phyloP scores from a whole-genome alignment of 2,329 filamentous ascomycete species.

The Bretziella fagacearum region DNA sequence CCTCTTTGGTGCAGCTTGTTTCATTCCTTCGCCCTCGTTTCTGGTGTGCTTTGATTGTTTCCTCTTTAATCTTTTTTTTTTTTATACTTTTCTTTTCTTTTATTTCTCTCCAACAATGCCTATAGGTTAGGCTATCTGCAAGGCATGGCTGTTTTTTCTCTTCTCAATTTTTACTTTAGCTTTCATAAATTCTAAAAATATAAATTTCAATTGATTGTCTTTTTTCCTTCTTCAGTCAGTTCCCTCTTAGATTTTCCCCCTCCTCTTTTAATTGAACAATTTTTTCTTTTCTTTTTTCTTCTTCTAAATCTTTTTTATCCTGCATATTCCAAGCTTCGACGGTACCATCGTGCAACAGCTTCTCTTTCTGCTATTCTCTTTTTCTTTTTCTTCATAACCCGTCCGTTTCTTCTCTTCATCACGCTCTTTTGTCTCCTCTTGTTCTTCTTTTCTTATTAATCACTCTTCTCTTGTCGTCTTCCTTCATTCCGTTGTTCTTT shows the following conservation, averaged over 20 bases:
- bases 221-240: not conserved
- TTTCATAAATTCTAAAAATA: too few relatives aligned
- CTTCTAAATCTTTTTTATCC: too few relatives aligned
- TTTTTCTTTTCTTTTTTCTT: slow-evolving; percentile 2
- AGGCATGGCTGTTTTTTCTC: not conserved
- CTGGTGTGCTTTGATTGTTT: slow-evolving; percentile 8
- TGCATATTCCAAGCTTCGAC: too few relatives aligned
- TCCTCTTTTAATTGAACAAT: not conserved
- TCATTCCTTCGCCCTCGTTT: slow-evolving; percentile 1
- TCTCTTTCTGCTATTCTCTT: not conserved
- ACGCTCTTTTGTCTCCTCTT: not conserved
- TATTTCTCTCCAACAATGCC: not conserved
- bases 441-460: not conserved
- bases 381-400: slow-evolving; percentile 1
- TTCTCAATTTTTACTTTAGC: not conserved
- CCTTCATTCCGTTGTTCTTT: not conserved
- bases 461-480: not conserved
- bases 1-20: slow-evolving; percentile 13
- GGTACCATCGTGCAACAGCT: too few relatives aligned
- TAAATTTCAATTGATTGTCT: too few relatives aligned
- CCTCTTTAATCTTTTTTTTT: not conserved
- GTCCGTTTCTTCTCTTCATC: slow-evolving; percentile 3
- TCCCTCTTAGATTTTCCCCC: not conserved
- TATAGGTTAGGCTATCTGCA: not conserved
- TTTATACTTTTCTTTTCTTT: not conserved